Conservation (phyloP, 805 yeast genomes). For the Torulaspora quercuum region DNA sequence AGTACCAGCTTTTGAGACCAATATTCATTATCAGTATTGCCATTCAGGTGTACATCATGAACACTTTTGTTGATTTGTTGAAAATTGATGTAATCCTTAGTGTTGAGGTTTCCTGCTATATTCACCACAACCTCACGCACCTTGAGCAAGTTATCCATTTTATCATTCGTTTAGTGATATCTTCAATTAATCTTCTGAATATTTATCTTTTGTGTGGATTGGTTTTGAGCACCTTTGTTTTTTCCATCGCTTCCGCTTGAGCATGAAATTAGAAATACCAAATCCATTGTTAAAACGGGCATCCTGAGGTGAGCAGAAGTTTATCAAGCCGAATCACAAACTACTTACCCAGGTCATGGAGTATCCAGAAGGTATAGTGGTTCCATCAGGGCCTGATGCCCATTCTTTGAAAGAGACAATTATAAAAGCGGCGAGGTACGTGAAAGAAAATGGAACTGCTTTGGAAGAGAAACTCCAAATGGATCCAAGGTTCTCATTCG, state of each 20-base stretch:
- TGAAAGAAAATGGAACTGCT: slow-evolving; percentile 59
- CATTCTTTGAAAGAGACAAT: slow-evolving; percentile 47
- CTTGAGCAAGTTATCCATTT: slow-evolving; percentile 28
- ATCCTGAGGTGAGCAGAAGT: too few relatives aligned
- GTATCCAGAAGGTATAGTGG: background rate
- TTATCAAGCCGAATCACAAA: too few relatives aligned
- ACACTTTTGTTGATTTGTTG: slow-evolving; percentile 24
- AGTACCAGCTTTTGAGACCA: slow-evolving; percentile 22
- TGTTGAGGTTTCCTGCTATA: slow-evolving; percentile 25
- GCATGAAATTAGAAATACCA: too few relatives aligned
- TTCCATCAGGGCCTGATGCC: slow-evolving; percentile 19
- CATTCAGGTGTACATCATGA: slow-evolving; percentile 19
- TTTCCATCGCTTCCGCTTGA: too few relatives aligned
- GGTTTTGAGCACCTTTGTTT: too few relatives aligned
- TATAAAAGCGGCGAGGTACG: slow-evolving; percentile 69
- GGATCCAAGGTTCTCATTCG: slow-evolving; percentile 60
- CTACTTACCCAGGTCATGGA: background rate
- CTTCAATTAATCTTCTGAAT: background rate
- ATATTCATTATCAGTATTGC: slow-evolving; percentile 17
- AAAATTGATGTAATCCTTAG: slow-evolving; percentile 28
- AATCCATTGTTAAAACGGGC: too few relatives aligned
- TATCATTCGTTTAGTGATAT: slow-evolving; percentile 5
- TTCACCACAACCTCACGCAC: slow-evolving; percentile 25
- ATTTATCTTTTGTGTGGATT: background rate
- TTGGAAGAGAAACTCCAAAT: slow-evolving; percentile 61